Conservation (phyloP, 2,329 filamentous ascomycete species). For the Basipetospora chlamydospora region DNA sequence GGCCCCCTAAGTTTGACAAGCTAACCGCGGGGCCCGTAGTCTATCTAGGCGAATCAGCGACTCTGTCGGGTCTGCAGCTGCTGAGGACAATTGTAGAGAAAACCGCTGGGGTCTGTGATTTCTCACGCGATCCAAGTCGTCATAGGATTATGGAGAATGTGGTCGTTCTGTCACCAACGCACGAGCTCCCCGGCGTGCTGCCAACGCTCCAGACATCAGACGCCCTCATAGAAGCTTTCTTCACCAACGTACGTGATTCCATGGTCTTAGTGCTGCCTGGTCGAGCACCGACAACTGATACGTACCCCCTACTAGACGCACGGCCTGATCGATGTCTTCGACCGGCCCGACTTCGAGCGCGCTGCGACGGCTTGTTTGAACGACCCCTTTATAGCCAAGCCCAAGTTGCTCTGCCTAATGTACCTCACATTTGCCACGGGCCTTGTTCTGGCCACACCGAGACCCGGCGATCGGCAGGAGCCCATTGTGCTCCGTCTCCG, state of each 20-base stretch:
- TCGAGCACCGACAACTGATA: not conserved
- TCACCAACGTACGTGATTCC: slow-evolving; percentile 35
- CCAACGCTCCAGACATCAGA: slow-evolving; percentile 28
- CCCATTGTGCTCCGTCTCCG: slow-evolving; percentile 35
- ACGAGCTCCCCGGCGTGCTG: slow-evolving; percentile 3
- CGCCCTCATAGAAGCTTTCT: slow-evolving; percentile 43
- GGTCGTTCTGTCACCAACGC: not conserved
- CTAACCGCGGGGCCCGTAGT: slow-evolving; percentile 20
- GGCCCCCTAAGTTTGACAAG: not conserved
- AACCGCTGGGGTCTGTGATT: slow-evolving; percentile 36
- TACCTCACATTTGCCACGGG: slow-evolving; percentile 51
- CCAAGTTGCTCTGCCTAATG: slow-evolving; percentile 41
- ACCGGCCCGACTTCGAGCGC: slow-evolving; percentile 32
- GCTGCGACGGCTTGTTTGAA: slow-evolving; percentile 38
- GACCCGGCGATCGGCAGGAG: slow-evolving; percentile 32
- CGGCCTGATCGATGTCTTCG: slow-evolving; percentile 46
- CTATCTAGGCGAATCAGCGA: slow-evolving; percentile 49
- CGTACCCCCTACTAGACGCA: slow-evolving; percentile 28
- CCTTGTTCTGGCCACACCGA: slow-evolving; percentile 39
- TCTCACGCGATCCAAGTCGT: slow-evolving; percentile 40
- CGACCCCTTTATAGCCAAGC: slow-evolving; percentile 33
- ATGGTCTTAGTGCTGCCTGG: not conserved
- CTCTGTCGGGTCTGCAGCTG: slow-evolving; percentile 44
- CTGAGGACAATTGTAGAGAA: slow-evolving; percentile 46
- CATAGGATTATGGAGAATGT: slow-evolving; percentile 37